Percentiles rank a stretch among this genome's conserved stretches.
These are phyloP conservation scores for Boletellus ananas DNA, from an alignment of 768 basidiomycete species.

Conservation along the genomic window DNA sequence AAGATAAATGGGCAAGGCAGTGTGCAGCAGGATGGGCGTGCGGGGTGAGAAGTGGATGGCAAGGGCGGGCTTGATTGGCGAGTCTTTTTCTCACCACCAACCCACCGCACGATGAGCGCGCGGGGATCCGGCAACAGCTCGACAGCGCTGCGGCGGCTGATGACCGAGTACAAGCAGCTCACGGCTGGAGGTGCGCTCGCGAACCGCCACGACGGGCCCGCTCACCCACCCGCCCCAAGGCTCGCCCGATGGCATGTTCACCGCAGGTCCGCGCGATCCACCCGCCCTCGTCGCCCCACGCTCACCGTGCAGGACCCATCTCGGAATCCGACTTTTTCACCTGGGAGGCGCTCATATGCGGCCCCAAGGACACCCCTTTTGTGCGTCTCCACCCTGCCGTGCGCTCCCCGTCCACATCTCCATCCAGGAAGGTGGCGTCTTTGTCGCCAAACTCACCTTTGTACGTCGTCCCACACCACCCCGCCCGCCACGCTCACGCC, in stretches of 20 bases:
- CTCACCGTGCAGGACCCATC: conserved; percentile 60
- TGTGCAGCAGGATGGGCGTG: not conserved
- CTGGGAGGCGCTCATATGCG: conserved; percentile 93
- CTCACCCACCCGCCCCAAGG: conserved; percentile 36
- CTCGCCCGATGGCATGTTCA: conserved; percentile 94
- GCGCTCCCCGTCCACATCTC: too few species aligned
- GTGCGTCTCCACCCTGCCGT: conserved; percentile 33
- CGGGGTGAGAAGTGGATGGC: not conserved
- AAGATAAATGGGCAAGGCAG: too few species aligned
- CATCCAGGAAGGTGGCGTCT: conserved; percentile 72
- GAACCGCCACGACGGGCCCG: too few species aligned
- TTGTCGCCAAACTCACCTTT: conserved; percentile 88
- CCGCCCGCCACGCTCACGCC: too few species aligned
- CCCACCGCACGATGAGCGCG: conserved; percentile 42
- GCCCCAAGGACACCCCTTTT: conserved; percentile 93
- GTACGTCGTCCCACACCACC: conserved; percentile 42
- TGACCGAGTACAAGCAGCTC: conserved; percentile 91
- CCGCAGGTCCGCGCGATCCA: conserved; percentile 55
- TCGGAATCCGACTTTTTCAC: conserved; percentile 93
- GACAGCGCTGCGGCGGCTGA: conserved; percentile 80
- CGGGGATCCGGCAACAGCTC: conserved; percentile 48
- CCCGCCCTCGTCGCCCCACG: not conserved
- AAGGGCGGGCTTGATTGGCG: not conserved
- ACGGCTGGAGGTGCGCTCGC: conserved; percentile 64
- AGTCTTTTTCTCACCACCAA: not conserved